These are phyloP conservation scores for Citrus sinensis DNA, from an alignment of 345 rosid species.

Conservation along the genomic window DVS_A1.0 CM039163.1:48558001-48558500, in stretches of 20 bases:
- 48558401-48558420: constrained; percentile 7
- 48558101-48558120: not conserved
- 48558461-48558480: constrained; percentile 12
- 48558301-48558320: not conserved
- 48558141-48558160: not conserved
- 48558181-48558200: not conserved
- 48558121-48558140: not conserved
- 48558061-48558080: not conserved
- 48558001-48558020: not conserved
- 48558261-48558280: not conserved
- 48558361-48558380: not conserved
- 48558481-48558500: not conserved
- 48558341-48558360: not conserved
- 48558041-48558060: not conserved
- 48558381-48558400: constrained; percentile 13
- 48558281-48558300: not conserved
- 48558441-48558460: constrained; percentile 6
- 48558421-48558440: constrained; percentile 17
- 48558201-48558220: not conserved
- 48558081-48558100: constrained; percentile 9
- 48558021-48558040: not conserved
- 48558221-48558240: not conserved
- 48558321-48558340: not conserved
- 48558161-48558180: not conserved
- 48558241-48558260: not conserved